A percentile compares a stretch with the other conserved stretches of the same genome.
Evolutionary conservation across 2,329 filamentous ascomycete species (phyloP).

Genomic region (Pseudodiploospora longispora): DNA sequence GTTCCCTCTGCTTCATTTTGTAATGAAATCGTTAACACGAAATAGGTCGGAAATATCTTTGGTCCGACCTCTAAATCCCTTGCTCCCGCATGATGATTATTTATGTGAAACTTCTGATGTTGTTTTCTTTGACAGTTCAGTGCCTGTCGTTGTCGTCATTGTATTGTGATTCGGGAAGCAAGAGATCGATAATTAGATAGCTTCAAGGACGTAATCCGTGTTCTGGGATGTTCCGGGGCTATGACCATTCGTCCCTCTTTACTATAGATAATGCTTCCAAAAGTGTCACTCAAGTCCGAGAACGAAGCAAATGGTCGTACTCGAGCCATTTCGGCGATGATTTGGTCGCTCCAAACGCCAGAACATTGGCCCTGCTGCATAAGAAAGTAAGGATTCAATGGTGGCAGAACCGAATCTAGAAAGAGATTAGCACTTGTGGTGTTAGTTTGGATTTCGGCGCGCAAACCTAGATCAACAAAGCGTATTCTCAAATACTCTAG

Average conservation of each 20-base stretch:
- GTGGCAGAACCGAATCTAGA: conserved; percentile 59
- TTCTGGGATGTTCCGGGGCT: conserved; percentile 45
- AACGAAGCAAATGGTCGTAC: conserved; percentile 53
- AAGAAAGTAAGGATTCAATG: conserved; percentile 66
- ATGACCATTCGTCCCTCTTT: conserved; percentile 53
- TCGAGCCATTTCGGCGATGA: conserved; percentile 51
- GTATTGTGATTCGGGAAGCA: conserved; percentile 28
- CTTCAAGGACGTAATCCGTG: conserved; percentile 47
- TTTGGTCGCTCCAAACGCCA: conserved; percentile 64
- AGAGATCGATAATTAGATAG: conserved; percentile 49
- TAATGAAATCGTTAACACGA: conserved; percentile 3
- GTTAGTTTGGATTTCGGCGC: not conserved
- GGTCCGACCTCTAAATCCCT: too few relatives aligned
- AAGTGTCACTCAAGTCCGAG: conserved; percentile 54
- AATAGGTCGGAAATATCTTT: not conserved
- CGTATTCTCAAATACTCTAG: conserved; percentile 61
- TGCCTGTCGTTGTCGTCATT: conserved; percentile 14
- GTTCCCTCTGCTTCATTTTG: conserved; percentile 2
- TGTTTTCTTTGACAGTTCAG: not conserved
- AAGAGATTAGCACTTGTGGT: conserved; percentile 7
- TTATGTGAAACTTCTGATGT: not conserved
- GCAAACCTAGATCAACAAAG: conserved; percentile 62
- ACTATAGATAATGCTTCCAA: conserved; percentile 50
- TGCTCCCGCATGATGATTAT: too few relatives aligned
- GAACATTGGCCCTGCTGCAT: conserved; percentile 52